Base-by-base conservation (phyloP, 208 protist genomes). In the Leishmania gerbilli region DNA sequence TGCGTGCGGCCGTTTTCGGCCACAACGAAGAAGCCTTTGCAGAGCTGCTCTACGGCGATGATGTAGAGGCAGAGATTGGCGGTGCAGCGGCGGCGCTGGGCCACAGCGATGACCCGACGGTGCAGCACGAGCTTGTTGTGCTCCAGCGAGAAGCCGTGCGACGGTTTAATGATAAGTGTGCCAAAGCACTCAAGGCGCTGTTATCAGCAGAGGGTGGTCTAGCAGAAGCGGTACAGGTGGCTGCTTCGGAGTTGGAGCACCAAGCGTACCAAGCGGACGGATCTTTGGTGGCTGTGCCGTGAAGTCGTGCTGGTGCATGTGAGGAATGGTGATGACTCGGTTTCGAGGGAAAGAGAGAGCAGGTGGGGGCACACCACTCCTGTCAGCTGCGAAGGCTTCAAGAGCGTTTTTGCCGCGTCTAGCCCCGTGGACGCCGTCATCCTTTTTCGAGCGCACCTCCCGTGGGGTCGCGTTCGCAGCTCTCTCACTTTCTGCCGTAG, bases 21-120 rank as follows among this genome's bases (percentile, higher is more conserved):
- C 79, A 94, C 58, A 88, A 97, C 74, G 93, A 97, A 77, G 86
- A 83, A 31, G 83, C 81, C 15, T 97, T 97, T 85, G 93, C 93
- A 37, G 92, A 97, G 80, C 87, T 97, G 76, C 88, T 97, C 51
- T 97, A 97, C 84, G 93, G 84, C 58, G 93, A 97, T 74, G 91
- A 92, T 72, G 85, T 97, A 21, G 84, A 90, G 74, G 84, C 77
- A 9, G 84, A 88, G 64, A 75, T 90, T 34, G 79, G 56, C 15
- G 77, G 80, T 19, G 82, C 89, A 21, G 79, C 87, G 2, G 77
- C 53, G 27, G 80, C 79, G 17, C 55, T 87, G 21, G 69, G 78
- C 62, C 81, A 83, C 69, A 83, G 81, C 74, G 86, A 88, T 17
- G 79, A 85, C 51, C 72, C 81, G 3, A 62, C 76, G 37, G 81